Evolutionary conservation across 2,329 filamentous ascomycete species (phyloP).

Genomic region (Apiospora koreana): DNA sequence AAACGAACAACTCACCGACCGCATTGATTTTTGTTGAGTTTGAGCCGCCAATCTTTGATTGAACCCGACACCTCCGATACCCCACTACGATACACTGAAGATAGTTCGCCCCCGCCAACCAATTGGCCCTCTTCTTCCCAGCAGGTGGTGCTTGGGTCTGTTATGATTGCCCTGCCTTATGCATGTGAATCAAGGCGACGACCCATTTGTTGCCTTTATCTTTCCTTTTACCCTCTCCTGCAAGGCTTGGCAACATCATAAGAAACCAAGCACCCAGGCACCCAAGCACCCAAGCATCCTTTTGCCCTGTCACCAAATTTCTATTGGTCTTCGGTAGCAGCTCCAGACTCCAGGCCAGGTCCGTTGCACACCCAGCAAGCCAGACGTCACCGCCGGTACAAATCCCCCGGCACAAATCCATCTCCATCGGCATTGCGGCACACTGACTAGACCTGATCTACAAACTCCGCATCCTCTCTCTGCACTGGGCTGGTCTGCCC

Average conservation of each 20-base stretch:
- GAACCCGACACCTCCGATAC: slow-evolving; percentile 5
- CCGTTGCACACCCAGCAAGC: slow-evolving; percentile 1
- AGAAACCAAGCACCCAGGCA: neutral
- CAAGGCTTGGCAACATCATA: neutral
- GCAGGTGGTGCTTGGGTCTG: slow-evolving; percentile 3
- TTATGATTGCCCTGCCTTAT: neutral
- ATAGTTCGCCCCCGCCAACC: slow-evolving; percentile 4
- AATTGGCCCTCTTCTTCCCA: neutral
- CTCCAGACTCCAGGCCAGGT: too few relatives aligned
- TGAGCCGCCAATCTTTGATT: neutral
- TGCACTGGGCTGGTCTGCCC: neutral
- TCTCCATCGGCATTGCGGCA: slow-evolving; percentile 1
- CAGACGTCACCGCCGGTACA: neutral
- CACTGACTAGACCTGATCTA: neutral
- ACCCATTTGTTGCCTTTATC: neutral
- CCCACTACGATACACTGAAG: neutral
- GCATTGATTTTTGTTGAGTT: slow-evolving; percentile 5
- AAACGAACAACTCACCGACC: neutral
- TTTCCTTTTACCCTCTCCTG: neutral
- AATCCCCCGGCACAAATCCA: neutral
- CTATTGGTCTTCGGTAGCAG: neutral
- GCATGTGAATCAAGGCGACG: slow-evolving; percentile 1
- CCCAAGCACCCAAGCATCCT: too few relatives aligned
- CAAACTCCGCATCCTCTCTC: neutral
- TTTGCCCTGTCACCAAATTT: neutral